These are phyloP conservation scores for Conticribra guillardii DNA, from an alignment of 108 stramenopile species.

Conservation along the genomic window DNA sequence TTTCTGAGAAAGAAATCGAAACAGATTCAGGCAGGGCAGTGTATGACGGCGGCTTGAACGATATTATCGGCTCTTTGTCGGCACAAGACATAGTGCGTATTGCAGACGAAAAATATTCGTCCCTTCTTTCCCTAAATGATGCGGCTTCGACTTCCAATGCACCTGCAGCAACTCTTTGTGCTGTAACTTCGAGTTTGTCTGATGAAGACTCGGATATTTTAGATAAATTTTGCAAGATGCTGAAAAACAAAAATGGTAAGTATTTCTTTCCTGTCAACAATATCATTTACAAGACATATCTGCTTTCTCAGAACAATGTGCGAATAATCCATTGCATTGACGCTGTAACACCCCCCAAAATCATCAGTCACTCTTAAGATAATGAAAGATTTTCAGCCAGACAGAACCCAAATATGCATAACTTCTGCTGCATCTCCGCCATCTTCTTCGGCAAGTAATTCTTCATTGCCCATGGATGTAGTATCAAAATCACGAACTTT, in stretches of 20 bases:
- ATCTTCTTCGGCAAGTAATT: conserved; percentile 8
- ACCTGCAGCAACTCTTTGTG: conserved; percentile 21
- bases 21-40: not conserved
- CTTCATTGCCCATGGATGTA: conserved; percentile 20
- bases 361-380: conserved; percentile 60
- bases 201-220: conserved; percentile 58
- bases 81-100: conserved; percentile 30
- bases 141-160: conserved; percentile 1
- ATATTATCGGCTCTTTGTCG: conserved; percentile 17
- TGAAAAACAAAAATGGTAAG: conserved; percentile 55
- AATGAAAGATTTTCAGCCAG: conserved; percentile 56
- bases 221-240: conserved; percentile 43
- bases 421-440: conserved; percentile 39
- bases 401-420: conserved; percentile 70
- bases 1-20: not conserved
- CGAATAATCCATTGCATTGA: not conserved
- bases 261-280: not conserved
- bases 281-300: no score
- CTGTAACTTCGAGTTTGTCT: conserved; percentile 60
- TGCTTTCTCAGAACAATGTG: not conserved
- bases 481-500: conserved; percentile 61
- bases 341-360: not conserved
- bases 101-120: conserved; percentile 41
- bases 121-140: conserved; percentile 27
- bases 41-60: conserved; percentile 22